phyloP scores from a whole-genome alignment of 1,284 basidiomycete species.

The Trametes pubescens region DNA sequence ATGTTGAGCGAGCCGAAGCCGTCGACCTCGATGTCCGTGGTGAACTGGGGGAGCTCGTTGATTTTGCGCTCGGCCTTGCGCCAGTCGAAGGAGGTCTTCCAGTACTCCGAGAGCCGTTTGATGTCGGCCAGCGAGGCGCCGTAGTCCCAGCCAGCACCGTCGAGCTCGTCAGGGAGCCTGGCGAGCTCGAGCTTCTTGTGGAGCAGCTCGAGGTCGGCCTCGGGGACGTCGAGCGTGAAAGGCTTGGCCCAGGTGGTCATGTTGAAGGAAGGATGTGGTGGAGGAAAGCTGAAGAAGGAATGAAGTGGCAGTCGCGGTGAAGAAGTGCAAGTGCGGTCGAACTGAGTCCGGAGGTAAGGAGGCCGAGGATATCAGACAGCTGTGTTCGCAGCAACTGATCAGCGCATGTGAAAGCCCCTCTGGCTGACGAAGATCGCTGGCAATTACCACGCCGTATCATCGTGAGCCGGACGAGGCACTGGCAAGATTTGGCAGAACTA shows the following conservation, averaged over 20 bases:
- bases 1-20: constrained; percentile 2
- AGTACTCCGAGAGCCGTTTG: constrained; percentile 1
- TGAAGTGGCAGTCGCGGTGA: no score
- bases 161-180: neutral
- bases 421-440: no score
- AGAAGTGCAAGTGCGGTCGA: neutral
- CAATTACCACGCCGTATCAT: no score
- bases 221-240: constrained; percentile 3
- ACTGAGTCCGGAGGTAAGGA: neutral
- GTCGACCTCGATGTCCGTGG: constrained; percentile 1
- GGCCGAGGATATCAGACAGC: neutral
- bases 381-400: neutral
- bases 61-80: constrained; percentile 2
- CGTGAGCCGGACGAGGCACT: no score
- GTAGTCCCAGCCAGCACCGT: constrained; percentile 4
- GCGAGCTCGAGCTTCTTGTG: constrained; percentile 3
- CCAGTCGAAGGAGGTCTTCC: constrained; percentile 7
- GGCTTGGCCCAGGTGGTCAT: constrained; percentile 4
- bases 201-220: constrained; percentile 1
- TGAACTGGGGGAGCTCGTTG: constrained; percentile 8
- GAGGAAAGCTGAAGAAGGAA: no score
- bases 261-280: neutral
- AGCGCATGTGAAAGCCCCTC: no score
- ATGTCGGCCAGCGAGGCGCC: constrained; percentile 2
- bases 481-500: no score